Conservation (phyloP, 768 basidiomycete species). For the Mycena floridula region DNA sequence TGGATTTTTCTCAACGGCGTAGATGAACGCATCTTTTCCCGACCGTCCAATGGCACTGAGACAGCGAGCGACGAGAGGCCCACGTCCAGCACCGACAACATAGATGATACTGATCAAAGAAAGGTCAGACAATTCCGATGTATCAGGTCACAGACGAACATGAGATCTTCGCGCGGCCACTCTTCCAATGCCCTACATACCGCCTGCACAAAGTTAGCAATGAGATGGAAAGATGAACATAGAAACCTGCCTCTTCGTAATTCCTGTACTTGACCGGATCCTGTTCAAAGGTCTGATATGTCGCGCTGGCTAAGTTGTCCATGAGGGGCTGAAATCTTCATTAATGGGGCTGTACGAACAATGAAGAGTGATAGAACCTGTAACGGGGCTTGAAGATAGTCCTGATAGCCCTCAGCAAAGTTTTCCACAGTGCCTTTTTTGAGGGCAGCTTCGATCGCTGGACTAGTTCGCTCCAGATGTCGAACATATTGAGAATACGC, state of each 20-base stretch:
- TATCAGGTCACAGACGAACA: no score
- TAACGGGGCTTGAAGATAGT: slow-evolving; percentile 90
- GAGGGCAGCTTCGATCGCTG: slow-evolving; percentile 54
- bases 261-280: slow-evolving; percentile 95
- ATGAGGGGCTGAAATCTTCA: slow-evolving; percentile 85
- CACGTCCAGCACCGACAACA: slow-evolving; percentile 92
- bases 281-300: slow-evolving; percentile 96
- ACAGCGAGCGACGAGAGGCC: slow-evolving; percentile 84
- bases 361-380: slow-evolving; percentile 46
- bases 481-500: slow-evolving; percentile 89
- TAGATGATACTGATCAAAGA: slow-evolving; percentile 84
- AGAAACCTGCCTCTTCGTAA: slow-evolving; percentile 76
- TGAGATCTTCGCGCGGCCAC: slow-evolving; percentile 48
- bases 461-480: slow-evolving; percentile 76
- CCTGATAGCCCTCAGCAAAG: slow-evolving; percentile 90
- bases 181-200: slow-evolving; percentile 77
- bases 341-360: slow-evolving; percentile 3
- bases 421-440: slow-evolving; percentile 77
- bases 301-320: slow-evolving; percentile 94
- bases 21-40: slow-evolving; percentile 55
- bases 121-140: no score
- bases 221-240: slow-evolving; percentile 6
- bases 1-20: slow-evolving; percentile 95
- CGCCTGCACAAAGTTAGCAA: slow-evolving; percentile 42
- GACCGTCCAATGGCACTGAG: slow-evolving; percentile 71